A percentile compares a stretch with the other conserved stretches of the same genome.
Evolutionary conservation across 2,329 filamentous ascomycete genomes (phyloP).

Genomic region (Ceratocystis diversiconidia): DNA sequence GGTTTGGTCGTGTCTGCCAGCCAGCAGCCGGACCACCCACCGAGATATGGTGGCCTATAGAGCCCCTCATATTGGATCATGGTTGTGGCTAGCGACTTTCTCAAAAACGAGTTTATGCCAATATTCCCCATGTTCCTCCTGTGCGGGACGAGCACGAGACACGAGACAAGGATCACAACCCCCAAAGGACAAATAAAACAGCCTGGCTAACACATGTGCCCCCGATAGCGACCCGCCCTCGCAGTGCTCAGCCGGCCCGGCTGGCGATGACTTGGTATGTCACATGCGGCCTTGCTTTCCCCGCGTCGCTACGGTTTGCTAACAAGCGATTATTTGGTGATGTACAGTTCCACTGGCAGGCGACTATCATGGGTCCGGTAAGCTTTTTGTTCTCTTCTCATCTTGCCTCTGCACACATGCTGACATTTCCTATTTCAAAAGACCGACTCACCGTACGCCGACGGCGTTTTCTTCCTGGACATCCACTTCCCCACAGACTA

Average conservation of each 20-base stretch:
- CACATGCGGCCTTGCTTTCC: neutral
- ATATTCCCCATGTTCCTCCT: neutral
- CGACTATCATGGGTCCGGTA: conserved; percentile 99
- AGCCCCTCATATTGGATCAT: too few species aligned
- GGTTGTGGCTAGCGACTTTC: too few species aligned
- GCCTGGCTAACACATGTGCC: conserved; percentile 6
- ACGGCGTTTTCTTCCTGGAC: conserved; percentile 95
- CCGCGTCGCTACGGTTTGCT: neutral
- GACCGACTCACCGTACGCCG: conserved; percentile 94
- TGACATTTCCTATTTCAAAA: conserved; percentile 26
- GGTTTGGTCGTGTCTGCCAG: neutral
- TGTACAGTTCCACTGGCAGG: conserved; percentile 96
- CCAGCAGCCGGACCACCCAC: neutral
- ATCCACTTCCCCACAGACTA: conserved; percentile 99
- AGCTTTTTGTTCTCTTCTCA: conserved; percentile 32
- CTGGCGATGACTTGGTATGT: conserved; percentile 93
- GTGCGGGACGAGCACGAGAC: neutral
- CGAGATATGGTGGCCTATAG: too few species aligned
- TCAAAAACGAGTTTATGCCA: neutral
- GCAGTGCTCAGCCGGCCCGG: conserved; percentile 92
- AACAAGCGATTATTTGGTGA: neutral
- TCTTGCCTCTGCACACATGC: neutral
- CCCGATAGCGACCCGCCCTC: conserved; percentile 78
- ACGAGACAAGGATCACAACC: neutral
- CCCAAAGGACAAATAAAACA: neutral